phyloP scores from a whole-genome alignment of 2,329 filamentous ascomycete species.

The Sclerotinia subarctica region DNA sequence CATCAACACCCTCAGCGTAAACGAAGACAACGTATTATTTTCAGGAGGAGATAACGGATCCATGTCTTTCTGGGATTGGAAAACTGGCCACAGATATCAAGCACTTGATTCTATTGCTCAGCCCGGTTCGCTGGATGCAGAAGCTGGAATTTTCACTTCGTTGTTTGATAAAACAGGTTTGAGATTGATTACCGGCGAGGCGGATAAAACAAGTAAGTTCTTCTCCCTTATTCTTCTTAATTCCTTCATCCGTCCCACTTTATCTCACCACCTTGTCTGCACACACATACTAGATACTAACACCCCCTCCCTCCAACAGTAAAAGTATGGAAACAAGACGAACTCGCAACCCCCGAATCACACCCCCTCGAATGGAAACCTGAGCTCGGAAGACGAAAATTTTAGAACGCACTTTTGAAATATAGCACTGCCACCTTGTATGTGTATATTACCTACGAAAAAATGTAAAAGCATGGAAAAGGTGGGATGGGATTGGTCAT shows the following conservation, averaged over 20 bases:
- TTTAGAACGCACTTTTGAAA: conserved; percentile 43
- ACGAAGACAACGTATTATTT: conserved; percentile 93
- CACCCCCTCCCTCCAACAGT: conserved; percentile 45
- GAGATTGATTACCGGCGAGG: conserved; percentile 88
- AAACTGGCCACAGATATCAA: conserved; percentile 90
- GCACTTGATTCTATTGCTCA: conserved; percentile 87
- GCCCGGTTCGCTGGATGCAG: conserved; percentile 88
- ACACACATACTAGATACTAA: conserved; percentile 30
- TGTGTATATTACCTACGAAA: conserved; percentile 3
- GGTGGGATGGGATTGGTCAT: neutral
- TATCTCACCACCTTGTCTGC: neutral
- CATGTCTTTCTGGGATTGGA: conserved; percentile 99
- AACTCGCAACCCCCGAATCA: conserved; percentile 82
- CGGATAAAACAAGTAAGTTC: conserved; percentile 81
- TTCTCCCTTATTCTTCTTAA: neutral
- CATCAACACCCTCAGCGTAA: conserved; percentile 90
- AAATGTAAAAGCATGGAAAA: neutral
- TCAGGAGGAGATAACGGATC: conserved; percentile 93
- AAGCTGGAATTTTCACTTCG: conserved; percentile 90
- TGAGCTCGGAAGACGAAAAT: conserved; percentile 73
- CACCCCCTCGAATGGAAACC: conserved; percentile 94
- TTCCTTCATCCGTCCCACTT: neutral
- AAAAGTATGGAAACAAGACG: conserved; percentile 96
- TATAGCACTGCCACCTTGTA: neutral
- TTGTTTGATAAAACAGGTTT: conserved; percentile 88